phyloP scores from a whole-genome alignment of 2,329 filamentous ascomycete genomes.

The Nigrospora oryzae region DNA sequence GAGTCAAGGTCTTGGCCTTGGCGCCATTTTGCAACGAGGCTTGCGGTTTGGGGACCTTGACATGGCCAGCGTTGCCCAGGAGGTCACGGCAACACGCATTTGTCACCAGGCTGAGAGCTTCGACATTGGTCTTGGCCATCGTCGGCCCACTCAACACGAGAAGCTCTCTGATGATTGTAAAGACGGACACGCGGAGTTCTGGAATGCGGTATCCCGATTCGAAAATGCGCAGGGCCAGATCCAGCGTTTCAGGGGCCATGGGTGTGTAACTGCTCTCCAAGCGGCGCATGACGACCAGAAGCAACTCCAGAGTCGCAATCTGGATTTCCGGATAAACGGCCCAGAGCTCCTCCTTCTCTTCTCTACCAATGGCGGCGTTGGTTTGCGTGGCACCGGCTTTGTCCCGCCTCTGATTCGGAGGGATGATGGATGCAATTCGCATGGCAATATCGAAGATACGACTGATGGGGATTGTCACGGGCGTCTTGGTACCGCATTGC shows the following conservation, averaged over 20 bases:
- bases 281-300: conserved; percentile 47
- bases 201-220: conserved; percentile 43
- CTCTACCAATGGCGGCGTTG: conserved; percentile 65
- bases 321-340: conserved; percentile 67
- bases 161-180: conserved; percentile 48
- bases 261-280: conserved; percentile 50
- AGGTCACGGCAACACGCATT: conserved; percentile 69
- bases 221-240: conserved; percentile 67
- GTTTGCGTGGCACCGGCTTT: conserved; percentile 46
- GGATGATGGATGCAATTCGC: conserved; percentile 60
- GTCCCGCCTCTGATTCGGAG: conserved; percentile 34
- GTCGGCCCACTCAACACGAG: conserved; percentile 56
- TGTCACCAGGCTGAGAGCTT: conserved; percentile 53
- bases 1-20: conserved; percentile 32
- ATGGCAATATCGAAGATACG: conserved; percentile 59
- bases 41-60: conserved; percentile 29
- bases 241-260: conserved; percentile 55
- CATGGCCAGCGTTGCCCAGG: conserved; percentile 42
- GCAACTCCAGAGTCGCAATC: conserved; percentile 56
- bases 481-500: conserved; percentile 51
- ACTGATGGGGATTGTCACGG: conserved; percentile 61
- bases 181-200: conserved; percentile 51
- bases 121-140: conserved; percentile 56
- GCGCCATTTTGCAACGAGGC: conserved; percentile 25
- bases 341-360: conserved; percentile 78